Evolutionary conservation across 1,284 basidiomycete genomes (phyloP), one percentile per base, ranked within the genome.

Genomic region (Trametes versicolor): DNA sequence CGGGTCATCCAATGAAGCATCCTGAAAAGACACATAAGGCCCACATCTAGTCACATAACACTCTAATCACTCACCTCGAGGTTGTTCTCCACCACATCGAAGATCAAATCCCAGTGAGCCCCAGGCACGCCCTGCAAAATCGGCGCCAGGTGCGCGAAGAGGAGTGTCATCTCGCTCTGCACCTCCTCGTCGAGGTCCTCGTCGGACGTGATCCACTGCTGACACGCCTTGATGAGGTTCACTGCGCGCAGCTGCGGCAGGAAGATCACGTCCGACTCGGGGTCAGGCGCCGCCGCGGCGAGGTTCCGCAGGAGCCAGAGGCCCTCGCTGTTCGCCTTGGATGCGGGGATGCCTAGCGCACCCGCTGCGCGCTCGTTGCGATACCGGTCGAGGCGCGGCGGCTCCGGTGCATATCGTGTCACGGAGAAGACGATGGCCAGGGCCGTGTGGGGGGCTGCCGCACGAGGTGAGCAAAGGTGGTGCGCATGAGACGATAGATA

Each of bases 51-150:
- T 36, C 2, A 9, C 29, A 13, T n/a, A 27, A n/a, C 4, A 37
- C 25, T 25, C 48, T 13, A 17, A 10, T 15, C 76, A 17, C 82
- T 66, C 67, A 95, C 94, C 83, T 97, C 95, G 0, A 99, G 81
- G 69, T 95, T 96, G 60, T 86, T 92, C 76, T 98, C 95, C 23
- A 98, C 77, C 7, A 98, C 78, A 75, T 99, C 96, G 74, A 96
- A 96, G 19, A 98, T 89, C 52, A 96, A 86, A 58, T 96, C 93
- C 94, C 97, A 97, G 76, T 99, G 98, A 0, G 85, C 83, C 0
- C 98, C 98, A 5, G 88, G 82, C 0, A 98, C 83, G 71, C 89
- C 93, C 76, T 99, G 96, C 58, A 99, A 80, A 54, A 99, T 93
- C 0, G 97, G 96, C 1, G 90, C 91, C 1, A 99, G 81, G 63